Conservation (phyloP, 257 asterid species). For the Nemophila menziesii region DNA sequence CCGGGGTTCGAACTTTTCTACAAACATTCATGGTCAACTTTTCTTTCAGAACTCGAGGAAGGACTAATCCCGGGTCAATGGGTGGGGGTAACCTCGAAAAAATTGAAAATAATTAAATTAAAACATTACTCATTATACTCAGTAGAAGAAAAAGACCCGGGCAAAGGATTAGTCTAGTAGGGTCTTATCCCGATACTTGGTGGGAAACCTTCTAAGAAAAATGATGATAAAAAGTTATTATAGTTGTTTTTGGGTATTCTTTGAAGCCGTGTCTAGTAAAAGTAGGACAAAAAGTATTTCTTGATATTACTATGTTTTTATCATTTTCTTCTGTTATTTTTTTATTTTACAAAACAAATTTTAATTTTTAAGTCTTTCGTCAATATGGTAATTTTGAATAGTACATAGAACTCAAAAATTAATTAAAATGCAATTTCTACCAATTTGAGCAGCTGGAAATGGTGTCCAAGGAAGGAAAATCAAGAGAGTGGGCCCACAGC, state of each 20-base stretch:
- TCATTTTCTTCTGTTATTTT: not conserved
- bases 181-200: too few relatives aligned
- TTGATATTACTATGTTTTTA: constrained; percentile 5
- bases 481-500: constrained; percentile 16
- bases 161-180: too few relatives aligned
- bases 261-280: not conserved
- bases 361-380: constrained; percentile 1
- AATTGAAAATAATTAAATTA: too few relatives aligned
- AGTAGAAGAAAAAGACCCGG: too few relatives aligned
- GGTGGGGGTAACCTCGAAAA: too few relatives aligned
- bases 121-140: too few relatives aligned
- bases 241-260: too few relatives aligned
- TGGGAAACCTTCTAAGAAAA: not conserved
- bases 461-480: constrained; percentile 27
- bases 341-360: not conserved
- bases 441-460: constrained; percentile 16
- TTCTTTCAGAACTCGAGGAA: too few relatives aligned
- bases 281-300: not conserved
- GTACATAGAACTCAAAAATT: not conserved
- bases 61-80: too few relatives aligned
- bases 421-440: not conserved
- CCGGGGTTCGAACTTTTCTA: too few relatives aligned
- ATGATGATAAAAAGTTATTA: not conserved
- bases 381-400: not conserved
- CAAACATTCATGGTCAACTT: too few relatives aligned